These are phyloP conservation scores for Albifimbria verrucaria DNA, from an alignment of 2,329 filamentous ascomycete species.

Conservation along the genomic window DNA sequence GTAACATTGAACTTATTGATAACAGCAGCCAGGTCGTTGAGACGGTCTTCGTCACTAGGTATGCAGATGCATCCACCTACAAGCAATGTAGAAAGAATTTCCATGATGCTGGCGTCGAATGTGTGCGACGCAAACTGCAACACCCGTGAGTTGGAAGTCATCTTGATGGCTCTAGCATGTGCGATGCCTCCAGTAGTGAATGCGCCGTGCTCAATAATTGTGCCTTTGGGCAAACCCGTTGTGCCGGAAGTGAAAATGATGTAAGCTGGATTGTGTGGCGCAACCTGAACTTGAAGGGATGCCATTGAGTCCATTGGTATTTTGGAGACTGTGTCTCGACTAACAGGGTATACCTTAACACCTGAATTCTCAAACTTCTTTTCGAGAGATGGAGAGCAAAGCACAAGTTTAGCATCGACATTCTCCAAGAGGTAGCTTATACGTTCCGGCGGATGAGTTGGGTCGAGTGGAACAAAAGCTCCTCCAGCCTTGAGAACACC, in stretches of 20 bases:
- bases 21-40: slow-evolving; percentile 11
- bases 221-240: slow-evolving; percentile 20
- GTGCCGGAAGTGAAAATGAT: slow-evolving; percentile 20
- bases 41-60: slow-evolving; percentile 11
- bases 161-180: slow-evolving; percentile 3
- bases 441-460: slow-evolving; percentile 14
- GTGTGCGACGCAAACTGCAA: slow-evolving; percentile 14
- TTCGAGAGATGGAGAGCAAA: slow-evolving; percentile 2
- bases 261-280: slow-evolving; percentile 7
- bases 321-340: background rate
- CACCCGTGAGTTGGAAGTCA: slow-evolving; percentile 3
- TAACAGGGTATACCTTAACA: background rate
- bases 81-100: slow-evolving; percentile 10
- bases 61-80: slow-evolving; percentile 13
- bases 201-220: slow-evolving; percentile 13
- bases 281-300: background rate
- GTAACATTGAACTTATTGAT: slow-evolving; percentile 8
- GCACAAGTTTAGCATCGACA: slow-evolving; percentile 2
- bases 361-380: slow-evolving; percentile 1
- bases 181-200: slow-evolving; percentile 3
- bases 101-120: slow-evolving; percentile 13
- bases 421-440: slow-evolving; percentile 2
- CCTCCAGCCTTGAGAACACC: slow-evolving; percentile 30
- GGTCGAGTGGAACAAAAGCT: slow-evolving; percentile 29
- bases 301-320: background rate